Evolutionary conservation across 2,329 filamentous ascomycete species (phyloP).

Genomic region (Trichoderma simmonsii): DNA sequence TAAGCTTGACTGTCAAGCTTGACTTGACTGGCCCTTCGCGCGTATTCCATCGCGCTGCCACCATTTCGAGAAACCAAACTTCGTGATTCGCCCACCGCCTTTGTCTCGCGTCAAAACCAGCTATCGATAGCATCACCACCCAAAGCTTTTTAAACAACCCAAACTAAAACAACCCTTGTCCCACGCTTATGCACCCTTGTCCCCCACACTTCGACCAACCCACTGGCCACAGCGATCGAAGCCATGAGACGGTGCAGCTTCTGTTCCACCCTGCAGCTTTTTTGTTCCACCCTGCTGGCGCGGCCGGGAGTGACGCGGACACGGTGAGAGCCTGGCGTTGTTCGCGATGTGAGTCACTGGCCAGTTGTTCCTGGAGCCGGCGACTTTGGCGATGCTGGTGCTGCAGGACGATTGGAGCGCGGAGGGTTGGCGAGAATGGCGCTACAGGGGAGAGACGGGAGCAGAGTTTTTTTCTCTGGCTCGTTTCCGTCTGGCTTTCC

Average conservation of each 20-base stretch:
- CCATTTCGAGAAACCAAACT: background rate
- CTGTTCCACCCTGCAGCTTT: background rate
- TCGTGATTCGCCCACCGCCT: background rate
- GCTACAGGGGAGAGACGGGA: background rate
- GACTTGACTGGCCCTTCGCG: background rate
- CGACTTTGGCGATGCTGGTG: slow-evolving; percentile 15
- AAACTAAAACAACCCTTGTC: background rate
- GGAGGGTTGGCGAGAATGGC: background rate
- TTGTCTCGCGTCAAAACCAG: background rate
- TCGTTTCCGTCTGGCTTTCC: background rate
- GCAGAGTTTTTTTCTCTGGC: background rate
- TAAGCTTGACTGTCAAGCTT: slow-evolving; percentile 1
- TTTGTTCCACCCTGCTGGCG: slow-evolving; percentile 4
- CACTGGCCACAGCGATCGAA: slow-evolving; percentile 25
- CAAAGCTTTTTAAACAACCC: background rate
- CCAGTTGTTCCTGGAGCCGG: slow-evolving; percentile 23
- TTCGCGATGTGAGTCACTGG: slow-evolving; percentile 25
- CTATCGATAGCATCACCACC: background rate
- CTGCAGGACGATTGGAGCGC: slow-evolving; percentile 17
- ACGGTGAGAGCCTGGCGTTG: slow-evolving; percentile 19
- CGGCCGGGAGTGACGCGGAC: slow-evolving; percentile 21
- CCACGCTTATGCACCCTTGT: slow-evolving; percentile 14
- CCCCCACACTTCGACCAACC: background rate
- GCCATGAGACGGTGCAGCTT: slow-evolving; percentile 18
- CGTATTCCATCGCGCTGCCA: background rate